Conservation (phyloP, 2,329 filamentous ascomycete species). For the Neofusicoccum umdonicola region DNA sequence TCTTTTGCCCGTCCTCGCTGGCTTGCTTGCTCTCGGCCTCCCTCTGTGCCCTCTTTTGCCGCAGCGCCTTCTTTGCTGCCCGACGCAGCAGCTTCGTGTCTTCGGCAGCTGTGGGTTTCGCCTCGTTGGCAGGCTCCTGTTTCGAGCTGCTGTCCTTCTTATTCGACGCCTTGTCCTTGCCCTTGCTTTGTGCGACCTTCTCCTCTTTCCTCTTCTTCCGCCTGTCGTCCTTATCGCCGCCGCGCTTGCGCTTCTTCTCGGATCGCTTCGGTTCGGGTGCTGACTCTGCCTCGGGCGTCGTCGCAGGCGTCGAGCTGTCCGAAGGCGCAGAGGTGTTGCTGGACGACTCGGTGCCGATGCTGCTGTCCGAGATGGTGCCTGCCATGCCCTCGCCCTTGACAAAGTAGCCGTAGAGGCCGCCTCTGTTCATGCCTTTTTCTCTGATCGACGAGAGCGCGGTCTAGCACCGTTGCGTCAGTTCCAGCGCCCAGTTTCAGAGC, state of each 20-base stretch:
- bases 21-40: constrained; percentile 14
- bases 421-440: constrained; percentile 47
- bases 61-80: constrained; percentile 19
- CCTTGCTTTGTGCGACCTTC: neutral
- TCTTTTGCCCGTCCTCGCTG: constrained; percentile 17
- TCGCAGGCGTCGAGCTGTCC: constrained; percentile 21
- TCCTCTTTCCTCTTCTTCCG: constrained; percentile 23
- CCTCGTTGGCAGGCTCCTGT: constrained; percentile 19
- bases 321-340: neutral
- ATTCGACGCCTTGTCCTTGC: constrained; percentile 11
- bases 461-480: constrained; percentile 39
- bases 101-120: constrained; percentile 19
- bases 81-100: constrained; percentile 20
- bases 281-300: constrained; percentile 1
- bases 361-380: constrained; percentile 58
- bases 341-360: neutral
- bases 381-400: constrained; percentile 75
- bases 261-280: neutral
- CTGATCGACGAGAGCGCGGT: constrained; percentile 51
- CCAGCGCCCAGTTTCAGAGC: neutral
- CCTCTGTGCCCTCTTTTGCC: constrained; percentile 1
- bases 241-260: constrained; percentile 30
- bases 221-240: constrained; percentile 17
- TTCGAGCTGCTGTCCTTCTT: constrained; percentile 18
- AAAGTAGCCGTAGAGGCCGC: constrained; percentile 78